phyloP scores from a whole-genome alignment of 2,329 filamentous ascomycete species.

The Nigrospora sphaerica region DNA sequence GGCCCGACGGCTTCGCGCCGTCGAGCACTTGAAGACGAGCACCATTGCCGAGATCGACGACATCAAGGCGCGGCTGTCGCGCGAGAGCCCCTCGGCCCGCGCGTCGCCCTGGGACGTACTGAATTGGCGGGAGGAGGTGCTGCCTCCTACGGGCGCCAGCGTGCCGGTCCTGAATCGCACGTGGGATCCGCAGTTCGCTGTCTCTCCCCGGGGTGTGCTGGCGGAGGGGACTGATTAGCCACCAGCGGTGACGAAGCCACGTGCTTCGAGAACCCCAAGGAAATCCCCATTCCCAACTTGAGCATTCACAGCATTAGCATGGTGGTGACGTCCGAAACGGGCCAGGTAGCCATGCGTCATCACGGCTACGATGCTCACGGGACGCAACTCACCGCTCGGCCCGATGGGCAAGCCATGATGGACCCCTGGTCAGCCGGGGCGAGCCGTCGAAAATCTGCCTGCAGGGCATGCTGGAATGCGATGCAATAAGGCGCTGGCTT shows the following conservation, averaged over 20 bases:
- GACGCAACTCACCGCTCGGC: too few relatives aligned
- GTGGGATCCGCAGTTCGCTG: conserved; percentile 32
- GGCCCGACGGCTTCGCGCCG: conserved; percentile 37
- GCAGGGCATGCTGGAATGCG: too few relatives aligned
- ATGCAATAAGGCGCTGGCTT: too few relatives aligned
- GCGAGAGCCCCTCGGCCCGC: conserved; percentile 29
- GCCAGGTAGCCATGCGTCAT: too few relatives aligned
- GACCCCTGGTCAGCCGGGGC: too few relatives aligned
- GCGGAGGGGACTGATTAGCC: conserved; percentile 5
- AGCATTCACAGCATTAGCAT: too few relatives aligned
- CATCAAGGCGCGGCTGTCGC: conserved; percentile 26
- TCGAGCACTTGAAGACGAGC: conserved; percentile 34
- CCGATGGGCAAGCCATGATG: too few relatives aligned
- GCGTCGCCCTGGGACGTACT: conserved; percentile 37
- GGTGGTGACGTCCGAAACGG: too few relatives aligned
- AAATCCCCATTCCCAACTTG: too few relatives aligned
- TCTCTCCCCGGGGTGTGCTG: conserved; percentile 7
- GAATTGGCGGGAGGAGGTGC: conserved; percentile 41
- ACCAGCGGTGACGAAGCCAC: not conserved
- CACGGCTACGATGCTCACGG: too few relatives aligned
- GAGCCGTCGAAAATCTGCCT: too few relatives aligned
- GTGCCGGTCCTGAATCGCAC: conserved; percentile 34
- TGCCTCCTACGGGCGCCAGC: conserved; percentile 29
- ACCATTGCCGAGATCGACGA: conserved; percentile 24
- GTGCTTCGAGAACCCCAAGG: too few relatives aligned